Evolutionary conservation across 2,329 filamentous ascomycete species (phyloP).

Genomic region (Purpureocillium lavendulum): DNA sequence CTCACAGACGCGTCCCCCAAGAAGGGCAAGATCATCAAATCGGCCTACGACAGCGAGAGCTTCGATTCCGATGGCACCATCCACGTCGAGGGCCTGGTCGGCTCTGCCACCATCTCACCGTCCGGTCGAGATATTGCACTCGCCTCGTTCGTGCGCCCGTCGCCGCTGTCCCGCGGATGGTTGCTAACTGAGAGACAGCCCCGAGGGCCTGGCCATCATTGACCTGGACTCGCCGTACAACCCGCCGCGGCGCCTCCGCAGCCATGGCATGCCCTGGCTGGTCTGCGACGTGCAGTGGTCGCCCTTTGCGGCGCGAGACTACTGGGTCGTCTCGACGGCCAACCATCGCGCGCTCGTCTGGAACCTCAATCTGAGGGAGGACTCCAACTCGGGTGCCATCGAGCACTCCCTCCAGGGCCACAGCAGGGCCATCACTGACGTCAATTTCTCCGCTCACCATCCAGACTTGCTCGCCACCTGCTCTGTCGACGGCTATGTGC

Average conservation of each 20-base stretch:
- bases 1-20: constrained; percentile 34
- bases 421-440: constrained; percentile 84
- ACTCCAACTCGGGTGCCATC: constrained; percentile 62
- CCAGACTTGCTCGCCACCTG: constrained; percentile 85
- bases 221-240: constrained; percentile 86
- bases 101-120: constrained; percentile 87
- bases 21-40: constrained; percentile 52
- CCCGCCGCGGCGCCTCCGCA: constrained; percentile 70
- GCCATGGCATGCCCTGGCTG: constrained; percentile 85
- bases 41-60: constrained; percentile 75
- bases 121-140: constrained; percentile 85
- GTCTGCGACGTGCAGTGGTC: constrained; percentile 97
- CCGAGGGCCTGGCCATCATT: constrained; percentile 82
- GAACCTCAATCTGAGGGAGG: constrained; percentile 76
- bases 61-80: constrained; percentile 82
- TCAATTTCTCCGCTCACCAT: constrained; percentile 92
- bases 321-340: constrained; percentile 89
- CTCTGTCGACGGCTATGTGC: constrained; percentile 86
- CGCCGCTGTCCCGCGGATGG: neutral
- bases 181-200: constrained; percentile 32
- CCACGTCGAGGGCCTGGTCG: constrained; percentile 71
- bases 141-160: constrained; percentile 52
- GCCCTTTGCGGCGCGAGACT: constrained; percentile 79
- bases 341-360: constrained; percentile 92
- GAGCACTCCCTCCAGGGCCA: constrained; percentile 81